Evolutionary conservation across 768 basidiomycete species (phyloP).

Genomic region (Lentinula sp.): DNA sequence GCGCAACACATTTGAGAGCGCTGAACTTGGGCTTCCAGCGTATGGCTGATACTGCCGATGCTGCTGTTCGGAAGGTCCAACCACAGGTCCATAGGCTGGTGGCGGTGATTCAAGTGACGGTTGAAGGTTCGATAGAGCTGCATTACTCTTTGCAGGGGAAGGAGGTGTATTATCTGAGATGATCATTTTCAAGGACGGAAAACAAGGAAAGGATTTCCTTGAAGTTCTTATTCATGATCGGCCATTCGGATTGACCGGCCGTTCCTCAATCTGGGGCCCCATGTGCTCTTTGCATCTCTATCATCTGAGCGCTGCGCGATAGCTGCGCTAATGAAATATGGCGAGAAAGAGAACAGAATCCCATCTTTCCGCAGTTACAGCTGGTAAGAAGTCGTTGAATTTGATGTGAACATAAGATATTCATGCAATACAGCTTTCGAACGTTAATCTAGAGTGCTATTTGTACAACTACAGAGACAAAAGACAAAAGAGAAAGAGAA

Average conservation of each 20-base stretch:
- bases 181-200: neutral
- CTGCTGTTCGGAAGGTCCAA: neutral
- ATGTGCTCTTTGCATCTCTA: neutral
- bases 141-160: conserved; percentile 6
- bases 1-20: neutral
- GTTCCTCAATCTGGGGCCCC: neutral
- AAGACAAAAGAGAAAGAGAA: neutral
- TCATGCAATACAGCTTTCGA: neutral
- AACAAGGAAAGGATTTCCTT: neutral
- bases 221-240: neutral
- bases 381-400: neutral
- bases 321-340: neutral
- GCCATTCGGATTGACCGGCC: neutral
- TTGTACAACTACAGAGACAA: neutral
- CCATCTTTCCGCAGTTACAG: neutral
- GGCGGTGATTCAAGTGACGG: neutral
- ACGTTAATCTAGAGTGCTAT: neutral
- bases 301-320: neutral
- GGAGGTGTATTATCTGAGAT: conserved; percentile 4
- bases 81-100: conserved; percentile 1
- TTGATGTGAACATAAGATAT: too few species aligned
- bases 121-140: neutral
- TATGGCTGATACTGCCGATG: neutral
- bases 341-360: too few species aligned
- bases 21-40: neutral